Percentiles rank a stretch among this genome's conserved stretches.
Evolutionary conservation across 805 yeast genomes (phyloP).

Genomic region (Pachysolen tannophilus): DNA sequence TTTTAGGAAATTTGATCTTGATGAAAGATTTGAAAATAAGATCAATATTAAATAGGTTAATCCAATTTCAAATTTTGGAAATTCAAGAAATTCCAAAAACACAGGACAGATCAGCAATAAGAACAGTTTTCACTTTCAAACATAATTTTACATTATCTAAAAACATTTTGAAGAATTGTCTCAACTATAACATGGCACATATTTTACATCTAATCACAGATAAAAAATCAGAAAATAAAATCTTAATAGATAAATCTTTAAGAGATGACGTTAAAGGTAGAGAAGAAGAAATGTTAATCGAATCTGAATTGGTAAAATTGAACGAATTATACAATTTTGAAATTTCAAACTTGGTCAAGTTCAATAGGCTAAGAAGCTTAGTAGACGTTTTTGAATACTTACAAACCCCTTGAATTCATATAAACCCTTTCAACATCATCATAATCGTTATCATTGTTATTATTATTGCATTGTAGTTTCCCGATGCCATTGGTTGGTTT

Average conservation of each 20-base stretch:
- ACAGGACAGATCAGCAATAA: conserved; percentile 82
- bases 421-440: too few species aligned
- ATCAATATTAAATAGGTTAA: conserved; percentile 56
- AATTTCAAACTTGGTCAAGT: conserved; percentile 42
- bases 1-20: conserved; percentile 65
- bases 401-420: too few species aligned
- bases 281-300: conserved; percentile 66
- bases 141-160: conserved; percentile 36
- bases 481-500: too few species aligned
- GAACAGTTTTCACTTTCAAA: conserved; percentile 79
- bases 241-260: conserved; percentile 69
- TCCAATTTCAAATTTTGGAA: conserved; percentile 67
- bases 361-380: conserved; percentile 46
- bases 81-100: conserved; percentile 92
- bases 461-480: too few species aligned
- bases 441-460: too few species aligned
- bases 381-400: conserved; percentile 45
- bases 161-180: conserved; percentile 27
- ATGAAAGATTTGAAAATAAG: conserved; percentile 74
- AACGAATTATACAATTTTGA: conserved; percentile 53
- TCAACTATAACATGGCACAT: conserved; percentile 47
- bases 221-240: conserved; percentile 51
- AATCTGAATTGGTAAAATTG: conserved; percentile 68
- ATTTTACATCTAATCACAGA: conserved; percentile 40
- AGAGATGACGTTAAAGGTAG: conserved; percentile 86